phyloP scores from a whole-genome alignment of 202 grass and related monocot genomes.

The Musa balbisiana region DNA sequence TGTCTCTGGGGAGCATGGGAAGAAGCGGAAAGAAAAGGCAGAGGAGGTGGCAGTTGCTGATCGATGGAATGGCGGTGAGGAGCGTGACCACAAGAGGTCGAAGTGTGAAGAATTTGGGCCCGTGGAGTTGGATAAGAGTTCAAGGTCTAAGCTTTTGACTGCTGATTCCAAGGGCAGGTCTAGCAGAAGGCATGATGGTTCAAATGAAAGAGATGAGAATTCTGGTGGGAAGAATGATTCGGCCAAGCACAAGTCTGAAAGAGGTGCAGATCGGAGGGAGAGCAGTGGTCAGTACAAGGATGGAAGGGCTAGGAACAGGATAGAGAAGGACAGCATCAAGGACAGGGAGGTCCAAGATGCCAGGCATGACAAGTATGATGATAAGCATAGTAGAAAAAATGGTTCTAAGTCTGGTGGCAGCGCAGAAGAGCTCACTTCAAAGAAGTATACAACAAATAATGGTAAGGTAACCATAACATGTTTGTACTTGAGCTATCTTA shows the following conservation, averaged over 20 bases:
- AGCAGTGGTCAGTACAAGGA: conserved; percentile 49
- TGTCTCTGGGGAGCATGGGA: conserved; percentile 44
- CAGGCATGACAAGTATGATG: conserved; percentile 49
- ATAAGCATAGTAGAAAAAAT: conserved; percentile 41
- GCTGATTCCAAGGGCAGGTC: conserved; percentile 59
- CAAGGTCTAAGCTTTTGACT: conserved; percentile 45
- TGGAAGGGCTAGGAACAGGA: conserved; percentile 45
- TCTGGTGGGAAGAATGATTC: conserved; percentile 40
- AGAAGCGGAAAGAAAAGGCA: conserved; percentile 68
- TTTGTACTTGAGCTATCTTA: background rate
- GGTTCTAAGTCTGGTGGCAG: conserved; percentile 32
- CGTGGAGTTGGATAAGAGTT: conserved; percentile 43
- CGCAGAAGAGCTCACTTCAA: conserved; percentile 31
- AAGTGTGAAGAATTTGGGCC: conserved; percentile 58
- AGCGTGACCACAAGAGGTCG: conserved; percentile 61
- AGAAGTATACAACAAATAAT: conserved; percentile 36
- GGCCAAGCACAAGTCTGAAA: conserved; percentile 46
- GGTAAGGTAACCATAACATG: conserved; percentile 35
- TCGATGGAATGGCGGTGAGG: conserved; percentile 67
- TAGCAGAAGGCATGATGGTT: conserved; percentile 28
- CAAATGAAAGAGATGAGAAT: conserved; percentile 57
- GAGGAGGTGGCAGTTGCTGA: conserved; percentile 62
- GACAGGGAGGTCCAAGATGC: conserved; percentile 51
- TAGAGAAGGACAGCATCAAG: conserved; percentile 27
- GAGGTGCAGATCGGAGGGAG: conserved; percentile 45